A percentile compares a stretch with the other conserved stretches of the same genome.
phyloP scores from a whole-genome alignment of 441 rosid species.

The Macaranga tanarius region DNA sequence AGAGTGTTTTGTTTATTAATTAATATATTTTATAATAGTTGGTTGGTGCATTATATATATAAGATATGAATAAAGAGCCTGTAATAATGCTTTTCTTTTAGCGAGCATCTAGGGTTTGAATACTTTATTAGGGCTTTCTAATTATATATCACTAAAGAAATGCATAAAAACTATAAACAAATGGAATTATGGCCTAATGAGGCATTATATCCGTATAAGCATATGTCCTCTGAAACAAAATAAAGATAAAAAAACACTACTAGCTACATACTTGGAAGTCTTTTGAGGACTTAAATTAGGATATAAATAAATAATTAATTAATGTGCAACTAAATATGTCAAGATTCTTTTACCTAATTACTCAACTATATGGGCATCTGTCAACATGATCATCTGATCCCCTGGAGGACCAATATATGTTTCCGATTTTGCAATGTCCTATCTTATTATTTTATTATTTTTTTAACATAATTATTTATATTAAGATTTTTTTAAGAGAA shows the following conservation, averaged over 20 bases:
- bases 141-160: background rate
- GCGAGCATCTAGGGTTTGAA: conserved; percentile 3
- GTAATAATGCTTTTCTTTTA: background rate
- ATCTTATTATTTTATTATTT: too few relatives aligned
- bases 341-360: background rate
- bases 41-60: background rate
- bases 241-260: conserved; percentile 1
- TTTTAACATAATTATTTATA: too few relatives aligned
- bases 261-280: conserved; percentile 12
- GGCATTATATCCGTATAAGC: background rate
- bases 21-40: background rate
- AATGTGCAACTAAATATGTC: background rate
- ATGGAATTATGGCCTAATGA: background rate
- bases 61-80: background rate
- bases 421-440: too few relatives aligned
- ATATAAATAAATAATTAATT: background rate
- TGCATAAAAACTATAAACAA: background rate
- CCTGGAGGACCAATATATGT: too few relatives aligned
- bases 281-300: background rate
- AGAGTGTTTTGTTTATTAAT: background rate
- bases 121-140: conserved; percentile 5
- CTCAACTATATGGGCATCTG: too few relatives aligned
- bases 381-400: too few relatives aligned
- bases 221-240: background rate
- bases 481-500: too few relatives aligned